Evolutionary conservation across 106 monocot species (phyloP).

Genomic region (Triglochin maritima): DNA sequence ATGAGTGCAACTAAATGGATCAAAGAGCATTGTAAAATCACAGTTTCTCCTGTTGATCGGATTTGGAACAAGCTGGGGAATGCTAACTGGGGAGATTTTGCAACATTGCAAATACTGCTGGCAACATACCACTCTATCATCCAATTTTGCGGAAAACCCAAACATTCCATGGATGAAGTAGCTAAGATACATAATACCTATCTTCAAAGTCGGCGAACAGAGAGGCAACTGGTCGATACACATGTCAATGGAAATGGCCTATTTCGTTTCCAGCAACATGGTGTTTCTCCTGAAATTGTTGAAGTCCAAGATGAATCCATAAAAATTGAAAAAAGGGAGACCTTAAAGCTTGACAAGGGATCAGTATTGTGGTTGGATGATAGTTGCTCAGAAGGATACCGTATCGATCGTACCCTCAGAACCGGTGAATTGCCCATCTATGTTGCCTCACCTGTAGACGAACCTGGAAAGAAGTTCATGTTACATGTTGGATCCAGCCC

Average conservation of each 20-base stretch:
- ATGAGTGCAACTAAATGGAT: constrained; percentile 80
- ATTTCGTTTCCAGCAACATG: constrained; percentile 44
- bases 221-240: constrained; percentile 50
- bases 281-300: constrained; percentile 77
- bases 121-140: constrained; percentile 72
- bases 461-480: constrained; percentile 37
- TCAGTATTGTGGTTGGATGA: constrained; percentile 77
- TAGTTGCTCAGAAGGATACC: constrained; percentile 50
- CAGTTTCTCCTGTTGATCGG: constrained; percentile 62
- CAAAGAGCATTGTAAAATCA: constrained; percentile 42
- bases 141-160: constrained; percentile 73
- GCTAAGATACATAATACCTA: constrained; percentile 49
- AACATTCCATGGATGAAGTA: constrained; percentile 56
- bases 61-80: constrained; percentile 95
- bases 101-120: constrained; percentile 66
- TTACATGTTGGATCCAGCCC: constrained; percentile 74
- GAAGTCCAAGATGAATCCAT: constrained; percentile 67
- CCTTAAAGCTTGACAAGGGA: constrained; percentile 58
- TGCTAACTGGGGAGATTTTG: constrained; percentile 90
- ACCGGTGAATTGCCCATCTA: constrained; percentile 61
- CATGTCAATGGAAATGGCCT: constrained; percentile 52
- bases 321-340: constrained; percentile 34
- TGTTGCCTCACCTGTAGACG: constrained; percentile 40
- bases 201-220: constrained; percentile 60
- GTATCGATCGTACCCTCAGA: constrained; percentile 46